Percentiles rank a stretch among this genome's conserved stretches.
Conservation (phyloP, 306 rosid species). For the Amphicarpaea edgeworthii region DNA sequence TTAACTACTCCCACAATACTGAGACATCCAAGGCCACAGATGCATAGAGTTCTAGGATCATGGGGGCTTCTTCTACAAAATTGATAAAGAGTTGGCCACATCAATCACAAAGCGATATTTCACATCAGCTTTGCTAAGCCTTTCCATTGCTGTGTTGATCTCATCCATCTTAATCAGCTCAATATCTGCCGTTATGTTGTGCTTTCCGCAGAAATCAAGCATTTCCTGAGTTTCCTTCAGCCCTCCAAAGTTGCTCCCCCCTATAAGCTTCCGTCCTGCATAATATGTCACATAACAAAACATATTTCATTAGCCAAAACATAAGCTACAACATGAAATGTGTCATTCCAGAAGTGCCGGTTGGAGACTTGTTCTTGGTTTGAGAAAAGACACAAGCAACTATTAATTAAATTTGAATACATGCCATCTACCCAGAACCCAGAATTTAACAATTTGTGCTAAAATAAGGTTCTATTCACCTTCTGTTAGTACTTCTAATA, state of each 20-base stretch:
- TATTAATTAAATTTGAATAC: not conserved
- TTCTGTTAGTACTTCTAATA: conserved; percentile 5
- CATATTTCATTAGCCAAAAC: not conserved
- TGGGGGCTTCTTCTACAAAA: conserved; percentile 26
- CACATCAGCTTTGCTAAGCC: conserved; percentile 89
- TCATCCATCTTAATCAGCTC: conserved; percentile 74
- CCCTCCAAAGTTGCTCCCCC: conserved; percentile 93
- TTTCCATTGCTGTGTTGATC: conserved; percentile 79
- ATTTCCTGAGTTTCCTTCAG: conserved; percentile 94
- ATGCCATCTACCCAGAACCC: not conserved
- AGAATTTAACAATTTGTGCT: not conserved
- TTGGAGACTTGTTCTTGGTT: not conserved
- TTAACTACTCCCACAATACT: conserved; percentile 11
- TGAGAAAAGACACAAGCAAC: not conserved
- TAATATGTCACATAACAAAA: not conserved
- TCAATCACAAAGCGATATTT: conserved; percentile 88
- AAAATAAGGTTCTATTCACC: conserved; percentile 8
- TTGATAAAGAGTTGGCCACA: conserved; percentile 67
- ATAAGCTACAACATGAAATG: not conserved
- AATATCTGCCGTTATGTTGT: conserved; percentile 74
- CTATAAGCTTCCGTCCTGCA: conserved; percentile 82
- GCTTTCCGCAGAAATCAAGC: conserved; percentile 86
- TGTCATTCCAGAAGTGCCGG: no score
- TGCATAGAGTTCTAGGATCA: not conserved
- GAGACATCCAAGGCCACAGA: not conserved